phyloP scores from a whole-genome alignment of 495 filamentous ascomycete species.

The Sordaria brevicollis region DNA sequence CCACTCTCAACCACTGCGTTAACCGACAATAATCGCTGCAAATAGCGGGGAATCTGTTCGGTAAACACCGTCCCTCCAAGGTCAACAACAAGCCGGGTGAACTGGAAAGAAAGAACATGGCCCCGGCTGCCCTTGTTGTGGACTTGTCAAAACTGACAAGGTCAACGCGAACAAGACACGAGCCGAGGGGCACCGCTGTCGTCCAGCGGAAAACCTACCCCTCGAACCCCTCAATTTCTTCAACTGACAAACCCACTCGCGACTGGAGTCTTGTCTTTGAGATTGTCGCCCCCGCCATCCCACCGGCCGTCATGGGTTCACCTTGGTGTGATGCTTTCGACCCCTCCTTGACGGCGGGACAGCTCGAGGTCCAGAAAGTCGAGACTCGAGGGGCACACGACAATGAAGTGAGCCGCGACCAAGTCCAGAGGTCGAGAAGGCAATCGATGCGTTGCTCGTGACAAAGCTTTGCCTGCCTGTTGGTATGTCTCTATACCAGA shows the following conservation, averaged over 20 bases:
- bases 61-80: not conserved
- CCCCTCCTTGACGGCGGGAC: not conserved
- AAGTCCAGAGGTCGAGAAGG: not conserved
- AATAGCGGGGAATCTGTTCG: not conserved
- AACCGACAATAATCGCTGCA: not conserved
- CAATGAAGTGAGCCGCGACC: not conserved
- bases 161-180: not conserved
- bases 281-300: not conserved
- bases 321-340: not conserved
- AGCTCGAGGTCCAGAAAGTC: not conserved
- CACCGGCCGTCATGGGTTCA: not conserved
- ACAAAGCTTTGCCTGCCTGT: not conserved
- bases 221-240: not conserved
- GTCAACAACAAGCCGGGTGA: not conserved
- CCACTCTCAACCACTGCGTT: not conserved
- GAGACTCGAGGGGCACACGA: not conserved
- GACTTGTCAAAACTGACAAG: not conserved
- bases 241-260: not conserved
- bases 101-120: not conserved
- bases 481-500: not conserved
- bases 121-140: not conserved
- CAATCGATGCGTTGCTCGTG: not conserved
- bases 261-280: not conserved
- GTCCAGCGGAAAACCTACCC: not conserved
- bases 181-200: not conserved